Conservation (phyloP, 2,329 filamentous ascomycete species). For the Pseudopyrenochaeta lycopersici region DNA sequence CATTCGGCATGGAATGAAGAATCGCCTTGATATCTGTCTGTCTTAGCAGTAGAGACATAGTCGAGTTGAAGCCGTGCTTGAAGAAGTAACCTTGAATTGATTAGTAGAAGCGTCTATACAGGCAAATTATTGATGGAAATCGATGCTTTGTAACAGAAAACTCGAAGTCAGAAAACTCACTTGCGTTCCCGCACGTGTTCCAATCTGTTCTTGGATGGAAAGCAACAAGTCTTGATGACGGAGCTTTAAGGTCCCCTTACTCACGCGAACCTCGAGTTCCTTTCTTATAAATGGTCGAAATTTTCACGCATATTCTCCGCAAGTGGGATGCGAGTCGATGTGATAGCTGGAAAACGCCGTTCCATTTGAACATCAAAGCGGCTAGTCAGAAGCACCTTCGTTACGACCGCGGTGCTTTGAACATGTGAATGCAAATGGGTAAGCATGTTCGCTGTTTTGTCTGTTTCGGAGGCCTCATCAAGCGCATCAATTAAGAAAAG, state of each 20-base stretch:
- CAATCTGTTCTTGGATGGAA: neutral
- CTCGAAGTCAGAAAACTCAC: neutral
- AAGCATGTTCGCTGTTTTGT: too few species aligned
- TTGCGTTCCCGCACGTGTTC: conserved; percentile 2
- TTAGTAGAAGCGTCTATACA: too few species aligned
- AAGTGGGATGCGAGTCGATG: neutral
- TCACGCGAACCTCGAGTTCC: neutral
- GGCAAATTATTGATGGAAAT: too few species aligned
- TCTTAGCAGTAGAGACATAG: conserved; percentile 7
- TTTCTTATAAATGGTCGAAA: conserved; percentile 4
- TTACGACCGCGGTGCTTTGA: too few species aligned
- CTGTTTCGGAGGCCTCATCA: too few species aligned
- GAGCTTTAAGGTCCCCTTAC: neutral
- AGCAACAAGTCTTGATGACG: neutral
- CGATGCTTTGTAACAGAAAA: neutral
- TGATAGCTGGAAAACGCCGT: neutral
- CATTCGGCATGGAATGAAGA: conserved; percentile 3
- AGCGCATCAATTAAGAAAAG: too few species aligned
- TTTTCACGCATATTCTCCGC: conserved; percentile 4
- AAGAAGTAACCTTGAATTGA: neutral
- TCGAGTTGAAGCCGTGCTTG: conserved; percentile 8
- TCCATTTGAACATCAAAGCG: too few species aligned
- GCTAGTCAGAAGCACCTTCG: too few species aligned
- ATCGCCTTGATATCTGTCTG: conserved; percentile 7
- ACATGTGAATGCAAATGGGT: too few species aligned